Base-by-base conservation (phyloP, 169 alveolate species). In the Amoebophrya sp. region DNA sequence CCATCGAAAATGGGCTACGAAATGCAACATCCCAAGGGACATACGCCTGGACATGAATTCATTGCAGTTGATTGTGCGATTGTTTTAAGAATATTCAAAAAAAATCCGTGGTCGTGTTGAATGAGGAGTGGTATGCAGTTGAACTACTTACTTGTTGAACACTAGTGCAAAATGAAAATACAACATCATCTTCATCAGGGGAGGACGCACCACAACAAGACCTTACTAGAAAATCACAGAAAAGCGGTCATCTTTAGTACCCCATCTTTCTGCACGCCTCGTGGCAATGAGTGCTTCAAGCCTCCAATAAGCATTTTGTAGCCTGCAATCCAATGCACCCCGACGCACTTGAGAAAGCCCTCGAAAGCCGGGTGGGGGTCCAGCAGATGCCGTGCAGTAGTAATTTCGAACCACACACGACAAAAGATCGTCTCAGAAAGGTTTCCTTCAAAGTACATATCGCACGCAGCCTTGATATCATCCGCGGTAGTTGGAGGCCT, bases 331-430 rank as follows among this genome's bases (percentile, higher is more conserved):
- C 83, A 65, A 36, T 65, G 83, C 83, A 65, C n/a, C 36, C 39
- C 83, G 83, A 65, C 39, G 83, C 83, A 65, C 83, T 65, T 65
- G 38, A 65, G 18, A 36, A 65, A 65, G 33, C 83, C 83, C 83
- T 65, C 83, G 83, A 65, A 65, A 36, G 83, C 83, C 83, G 83
- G 83, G 83, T 65, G 83, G 10, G 83, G 83, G 83, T 65, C 83
- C 33, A 65, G 1, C 83, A 65, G 26, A 36, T 65, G 83, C 83
- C 83, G 83, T 29, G 18, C 2, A 10, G 83, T 36, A 10, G n/a
- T 36, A 36, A 65, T 6, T 36, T 65, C 83, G 26, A 65, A 65
- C 39, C n/a, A 65, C 39, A 36, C n/a, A 0, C 26, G 2, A 36
- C 39, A 6, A 36, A 65, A 65, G 26, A 65, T 36, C 83, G 26